Conservation (phyloP, 179 eudicot genomes). For the Gypsophila paniculata region DNA sequence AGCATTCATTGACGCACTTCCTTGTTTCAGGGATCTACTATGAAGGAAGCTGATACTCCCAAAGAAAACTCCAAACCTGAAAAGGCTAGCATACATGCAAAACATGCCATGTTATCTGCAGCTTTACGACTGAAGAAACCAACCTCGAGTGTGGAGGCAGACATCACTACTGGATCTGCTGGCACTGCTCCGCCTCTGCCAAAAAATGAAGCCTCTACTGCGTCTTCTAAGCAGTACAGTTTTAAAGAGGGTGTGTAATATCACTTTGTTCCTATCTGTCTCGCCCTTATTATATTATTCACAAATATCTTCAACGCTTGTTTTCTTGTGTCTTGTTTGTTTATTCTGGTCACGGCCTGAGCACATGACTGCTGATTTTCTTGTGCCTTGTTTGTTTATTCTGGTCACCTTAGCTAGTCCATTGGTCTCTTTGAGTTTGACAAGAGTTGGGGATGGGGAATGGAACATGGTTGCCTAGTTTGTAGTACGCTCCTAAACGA, state of each 20-base stretch:
- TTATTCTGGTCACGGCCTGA: conserved; percentile 2
- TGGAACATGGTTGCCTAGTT: not conserved
- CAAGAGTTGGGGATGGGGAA: not conserved
- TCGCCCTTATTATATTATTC: not conserved
- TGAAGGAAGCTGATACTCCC: conserved; percentile 52
- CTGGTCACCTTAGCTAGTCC: not conserved
- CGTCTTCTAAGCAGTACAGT: conserved; percentile 66
- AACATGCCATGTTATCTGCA: conserved; percentile 41
- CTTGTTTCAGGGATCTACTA: conserved; percentile 51
- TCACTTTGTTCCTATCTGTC: not conserved
- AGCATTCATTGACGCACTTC: not conserved
- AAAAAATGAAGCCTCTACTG: conserved; percentile 86
- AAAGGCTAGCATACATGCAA: conserved; percentile 52
- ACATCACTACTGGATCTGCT: conserved; percentile 65
- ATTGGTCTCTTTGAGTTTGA: not conserved
- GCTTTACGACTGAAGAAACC: conserved; percentile 60
- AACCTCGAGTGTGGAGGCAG: conserved; percentile 79
- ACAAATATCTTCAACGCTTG: not conserved
- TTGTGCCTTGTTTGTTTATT: not conserved
- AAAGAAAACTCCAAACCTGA: conserved; percentile 65
- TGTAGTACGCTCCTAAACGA: too few relatives aligned
- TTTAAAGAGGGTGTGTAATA: conserved; percentile 62
- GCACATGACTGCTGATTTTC: not conserved
- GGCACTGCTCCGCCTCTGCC: conserved; percentile 60
- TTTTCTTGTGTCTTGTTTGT: not conserved